Conservation (phyloP, 805 yeast genomes). For the Wickerhamomyces queroliae region DNA sequence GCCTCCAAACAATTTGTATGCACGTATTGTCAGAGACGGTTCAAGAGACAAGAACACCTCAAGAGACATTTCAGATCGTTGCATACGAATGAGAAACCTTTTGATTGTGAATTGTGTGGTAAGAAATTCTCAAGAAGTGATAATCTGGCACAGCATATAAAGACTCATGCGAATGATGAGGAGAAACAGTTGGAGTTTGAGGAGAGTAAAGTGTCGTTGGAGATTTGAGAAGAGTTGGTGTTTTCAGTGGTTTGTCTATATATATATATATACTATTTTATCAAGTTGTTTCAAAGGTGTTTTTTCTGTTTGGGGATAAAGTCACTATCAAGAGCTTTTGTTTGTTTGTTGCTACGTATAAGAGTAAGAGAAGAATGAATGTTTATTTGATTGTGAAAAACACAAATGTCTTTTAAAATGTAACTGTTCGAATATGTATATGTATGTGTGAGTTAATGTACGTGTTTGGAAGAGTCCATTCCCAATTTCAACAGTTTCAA, state of each 20-base stretch:
- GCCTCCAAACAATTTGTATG: constrained; percentile 54
- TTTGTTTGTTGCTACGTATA: too few species aligned
- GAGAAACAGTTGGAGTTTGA: background rate
- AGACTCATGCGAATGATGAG: constrained; percentile 34
- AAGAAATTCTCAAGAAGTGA: constrained; percentile 65
- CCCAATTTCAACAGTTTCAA: background rate
- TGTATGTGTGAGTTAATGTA: too few species aligned
- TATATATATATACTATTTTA: too few species aligned
- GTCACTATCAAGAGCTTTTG: too few species aligned
- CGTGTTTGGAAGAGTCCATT: background rate
- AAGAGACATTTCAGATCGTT: constrained; percentile 69
- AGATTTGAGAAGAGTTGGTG: too few species aligned
- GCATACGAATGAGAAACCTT: constrained; percentile 71
- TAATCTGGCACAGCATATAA: constrained; percentile 61
- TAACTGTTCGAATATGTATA: too few species aligned
- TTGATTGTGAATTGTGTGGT: constrained; percentile 52
- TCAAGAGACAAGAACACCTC: constrained; percentile 73
- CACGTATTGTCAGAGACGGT: constrained; percentile 56
- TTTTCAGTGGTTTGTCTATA: too few species aligned
- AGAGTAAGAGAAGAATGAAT: too few species aligned
- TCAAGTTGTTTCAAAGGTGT: too few species aligned
- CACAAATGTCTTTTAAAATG: too few species aligned
- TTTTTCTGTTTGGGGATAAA: too few species aligned
- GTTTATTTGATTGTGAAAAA: too few species aligned
- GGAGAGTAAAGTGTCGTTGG: background rate